Conservation (phyloP, 805 yeast species). For the Candida vaughaniae region DNA sequence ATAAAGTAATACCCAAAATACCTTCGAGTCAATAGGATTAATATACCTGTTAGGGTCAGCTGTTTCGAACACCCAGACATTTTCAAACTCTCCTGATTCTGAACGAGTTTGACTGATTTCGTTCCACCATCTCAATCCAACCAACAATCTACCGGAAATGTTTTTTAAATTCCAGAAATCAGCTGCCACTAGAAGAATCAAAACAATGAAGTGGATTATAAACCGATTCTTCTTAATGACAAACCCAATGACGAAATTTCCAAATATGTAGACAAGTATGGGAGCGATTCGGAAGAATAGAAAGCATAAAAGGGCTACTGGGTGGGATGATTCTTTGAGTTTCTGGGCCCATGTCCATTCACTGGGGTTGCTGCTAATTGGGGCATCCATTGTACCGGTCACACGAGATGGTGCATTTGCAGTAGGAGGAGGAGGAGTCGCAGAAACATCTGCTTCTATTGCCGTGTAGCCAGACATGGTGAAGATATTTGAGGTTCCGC, state of each 20-base stretch:
- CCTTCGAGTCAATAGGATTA: conserved; percentile 87
- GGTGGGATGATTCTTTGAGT: conserved; percentile 74
- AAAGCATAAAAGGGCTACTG: conserved; percentile 69
- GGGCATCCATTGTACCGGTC: conserved; percentile 1
- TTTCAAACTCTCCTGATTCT: conserved; percentile 53
- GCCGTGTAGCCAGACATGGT: conserved; percentile 22
- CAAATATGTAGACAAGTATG: conserved; percentile 65
- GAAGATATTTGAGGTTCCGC: not conserved
- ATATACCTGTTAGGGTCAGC: conserved; percentile 71
- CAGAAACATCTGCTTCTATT: conserved; percentile 27
- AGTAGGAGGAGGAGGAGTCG: not conserved
- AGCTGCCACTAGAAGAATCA: conserved; percentile 74
- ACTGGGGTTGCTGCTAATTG: conserved; percentile 7
- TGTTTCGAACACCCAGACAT: conserved; percentile 85
- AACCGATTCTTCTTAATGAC: conserved; percentile 45
- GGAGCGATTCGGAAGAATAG: conserved; percentile 64
- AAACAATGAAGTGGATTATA: conserved; percentile 74
- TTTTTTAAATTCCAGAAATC: conserved; percentile 95
- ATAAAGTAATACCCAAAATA: conserved; percentile 83
- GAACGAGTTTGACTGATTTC: conserved; percentile 51
- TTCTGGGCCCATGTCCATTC: conserved; percentile 29
- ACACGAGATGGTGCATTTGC: not conserved
- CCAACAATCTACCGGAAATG: conserved; percentile 83
- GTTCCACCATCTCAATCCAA: conserved; percentile 97
- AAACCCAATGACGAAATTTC: conserved; percentile 58